Conservation (phyloP, 768 basidiomycete genomes). For the Suillus americanus region DNA sequence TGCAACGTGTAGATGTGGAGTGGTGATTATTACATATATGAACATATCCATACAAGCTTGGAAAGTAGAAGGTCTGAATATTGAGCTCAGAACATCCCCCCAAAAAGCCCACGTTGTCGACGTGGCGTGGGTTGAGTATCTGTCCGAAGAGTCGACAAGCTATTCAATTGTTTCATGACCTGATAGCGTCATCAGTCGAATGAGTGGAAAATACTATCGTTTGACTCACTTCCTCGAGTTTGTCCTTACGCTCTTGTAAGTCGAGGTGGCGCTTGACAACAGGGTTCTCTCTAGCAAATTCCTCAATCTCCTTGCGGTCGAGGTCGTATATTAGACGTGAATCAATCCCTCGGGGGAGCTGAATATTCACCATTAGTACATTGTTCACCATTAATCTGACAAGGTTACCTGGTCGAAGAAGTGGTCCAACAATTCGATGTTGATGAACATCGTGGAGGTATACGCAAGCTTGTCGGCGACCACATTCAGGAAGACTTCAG, state of each 20-base stretch:
- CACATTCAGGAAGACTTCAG: conserved; percentile 94
- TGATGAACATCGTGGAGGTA: conserved; percentile 98
- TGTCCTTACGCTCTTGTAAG: conserved; percentile 95
- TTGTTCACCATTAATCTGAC: neutral
- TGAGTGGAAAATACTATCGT: neutral
- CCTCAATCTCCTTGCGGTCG: conserved; percentile 84
- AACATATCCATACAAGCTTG: neutral
- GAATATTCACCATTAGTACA: conserved; percentile 4
- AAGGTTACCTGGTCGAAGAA: conserved; percentile 92
- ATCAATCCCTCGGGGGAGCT: conserved; percentile 99
- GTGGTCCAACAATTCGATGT: conserved; percentile 95
- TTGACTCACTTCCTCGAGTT: conserved; percentile 82
- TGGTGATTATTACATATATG: conserved; percentile 17
- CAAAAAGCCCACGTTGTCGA: conserved; percentile 77
- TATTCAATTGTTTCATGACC: conserved; percentile 96
- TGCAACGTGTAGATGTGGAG: conserved; percentile 13
- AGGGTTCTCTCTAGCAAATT: conserved; percentile 96
- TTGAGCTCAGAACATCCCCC: conserved; percentile 58
- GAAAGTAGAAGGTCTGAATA: conserved; percentile 5
- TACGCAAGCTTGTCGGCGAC: conserved; percentile 96
- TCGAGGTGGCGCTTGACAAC: conserved; percentile 84
- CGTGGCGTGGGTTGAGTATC: conserved; percentile 76
- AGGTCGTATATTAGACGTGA: conserved; percentile 89
- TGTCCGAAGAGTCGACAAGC: conserved; percentile 82
- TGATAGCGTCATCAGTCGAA: conserved; percentile 28